Evolutionary conservation across 2,329 filamentous ascomycete genomes (phyloP).

Genomic region (Aurifilum marmelostoma): DNA sequence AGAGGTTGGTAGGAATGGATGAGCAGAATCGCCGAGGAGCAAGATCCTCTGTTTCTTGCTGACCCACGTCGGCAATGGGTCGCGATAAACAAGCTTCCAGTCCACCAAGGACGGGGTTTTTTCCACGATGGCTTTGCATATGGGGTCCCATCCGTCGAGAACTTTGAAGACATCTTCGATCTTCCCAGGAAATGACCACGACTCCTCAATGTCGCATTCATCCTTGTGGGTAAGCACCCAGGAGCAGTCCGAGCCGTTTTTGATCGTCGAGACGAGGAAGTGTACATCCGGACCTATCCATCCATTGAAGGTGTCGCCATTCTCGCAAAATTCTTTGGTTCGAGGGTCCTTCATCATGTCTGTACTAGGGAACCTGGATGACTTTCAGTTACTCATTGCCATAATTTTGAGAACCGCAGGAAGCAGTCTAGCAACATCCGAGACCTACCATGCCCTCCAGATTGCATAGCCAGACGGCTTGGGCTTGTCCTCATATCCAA

Average conservation of each 20-base stretch:
- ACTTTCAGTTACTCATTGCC: not conserved
- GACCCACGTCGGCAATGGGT: slow-evolving; percentile 53
- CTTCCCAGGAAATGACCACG: slow-evolving; percentile 57
- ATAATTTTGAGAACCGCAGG: not conserved
- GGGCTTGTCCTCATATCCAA: slow-evolving; percentile 55
- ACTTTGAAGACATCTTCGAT: slow-evolving; percentile 55
- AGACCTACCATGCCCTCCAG: slow-evolving; percentile 54
- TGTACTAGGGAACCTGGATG: slow-evolving; percentile 48
- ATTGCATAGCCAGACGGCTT: slow-evolving; percentile 56
- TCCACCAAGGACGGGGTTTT: slow-evolving; percentile 52
- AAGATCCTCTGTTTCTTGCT: slow-evolving; percentile 48
- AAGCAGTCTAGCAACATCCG: not conserved
- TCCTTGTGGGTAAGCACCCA: slow-evolving; percentile 63
- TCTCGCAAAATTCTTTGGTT: slow-evolving; percentile 56
- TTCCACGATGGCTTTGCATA: slow-evolving; percentile 51
- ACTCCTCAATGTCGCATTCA: slow-evolving; percentile 57
- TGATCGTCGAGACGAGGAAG: slow-evolving; percentile 61
- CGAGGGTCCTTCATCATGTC: slow-evolving; percentile 55
- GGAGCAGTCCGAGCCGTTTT: slow-evolving; percentile 57
- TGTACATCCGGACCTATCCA: slow-evolving; percentile 62
- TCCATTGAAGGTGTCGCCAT: slow-evolving; percentile 63
- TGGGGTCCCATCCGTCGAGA: slow-evolving; percentile 55
- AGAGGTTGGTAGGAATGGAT: slow-evolving; percentile 53
- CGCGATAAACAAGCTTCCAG: slow-evolving; percentile 55
- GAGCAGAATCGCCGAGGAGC: slow-evolving; percentile 53